A percentile compares a stretch with the other conserved stretches of the same genome.
Evolutionary conservation across 2,329 filamentous ascomycete genomes (phyloP).

Genomic region (Xylariaceae sp.): DNA sequence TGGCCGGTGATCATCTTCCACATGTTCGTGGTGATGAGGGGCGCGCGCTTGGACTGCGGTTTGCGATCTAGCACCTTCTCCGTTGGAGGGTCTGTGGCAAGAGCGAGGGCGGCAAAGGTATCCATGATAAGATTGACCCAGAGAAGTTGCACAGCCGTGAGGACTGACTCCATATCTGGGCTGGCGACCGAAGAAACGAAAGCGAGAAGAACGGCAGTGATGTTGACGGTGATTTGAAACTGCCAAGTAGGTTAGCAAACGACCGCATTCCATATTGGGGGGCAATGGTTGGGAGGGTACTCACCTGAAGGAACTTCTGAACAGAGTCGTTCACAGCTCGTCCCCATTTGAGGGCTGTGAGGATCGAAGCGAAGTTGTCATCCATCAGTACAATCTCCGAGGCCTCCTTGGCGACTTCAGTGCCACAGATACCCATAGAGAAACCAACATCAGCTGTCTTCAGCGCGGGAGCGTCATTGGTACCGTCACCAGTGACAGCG

Average conservation of each 20-base stretch:
- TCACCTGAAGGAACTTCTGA: conserved; percentile 60
- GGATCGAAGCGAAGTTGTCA: conserved; percentile 63
- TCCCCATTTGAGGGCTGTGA: conserved; percentile 66
- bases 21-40: conserved; percentile 67
- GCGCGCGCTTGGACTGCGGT: conserved; percentile 59
- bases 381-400: conserved; percentile 66
- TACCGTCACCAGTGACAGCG: conserved; percentile 63
- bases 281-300: conserved; percentile 1
- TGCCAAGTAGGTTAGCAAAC: conserved; percentile 15
- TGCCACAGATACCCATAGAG: conserved; percentile 64
- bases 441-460: conserved; percentile 65
- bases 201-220: conserved; percentile 62
- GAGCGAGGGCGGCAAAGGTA: conserved; percentile 61
- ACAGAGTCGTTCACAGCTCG: conserved; percentile 65
- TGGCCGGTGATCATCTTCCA: conserved; percentile 65
- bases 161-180: conserved; percentile 50
- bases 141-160: conserved; percentile 62
- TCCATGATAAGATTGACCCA: conserved; percentile 71
- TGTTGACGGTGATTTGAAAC: conserved; percentile 68
- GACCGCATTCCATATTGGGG: not conserved
- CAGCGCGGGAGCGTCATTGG: conserved; percentile 62
- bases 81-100: conserved; percentile 60
- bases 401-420: conserved; percentile 64
- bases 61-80: conserved; percentile 51
- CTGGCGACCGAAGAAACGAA: conserved; percentile 60